Conservation (phyloP, 371 early-diverging fungal species). For the Mucor plumbeus region DNA sequence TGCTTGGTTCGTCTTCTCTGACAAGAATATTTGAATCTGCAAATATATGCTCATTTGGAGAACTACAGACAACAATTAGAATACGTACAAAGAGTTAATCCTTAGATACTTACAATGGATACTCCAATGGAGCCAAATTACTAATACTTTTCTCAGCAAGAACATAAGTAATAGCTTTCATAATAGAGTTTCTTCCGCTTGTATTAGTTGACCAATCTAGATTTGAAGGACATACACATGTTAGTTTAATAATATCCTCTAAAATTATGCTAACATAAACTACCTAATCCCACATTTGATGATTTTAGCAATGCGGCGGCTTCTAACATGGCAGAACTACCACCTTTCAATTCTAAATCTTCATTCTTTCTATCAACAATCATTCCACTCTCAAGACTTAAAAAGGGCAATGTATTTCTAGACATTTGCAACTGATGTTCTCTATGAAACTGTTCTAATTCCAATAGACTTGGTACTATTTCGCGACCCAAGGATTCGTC, state of each 20-base stretch:
- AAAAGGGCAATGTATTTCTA: constrained; percentile 30
- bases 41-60: constrained; percentile 85
- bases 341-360: neutral
- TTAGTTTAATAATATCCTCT: too few species aligned
- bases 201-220: constrained; percentile 38
- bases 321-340: neutral
- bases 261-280: neutral
- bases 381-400: constrained; percentile 39
- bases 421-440: constrained; percentile 37
- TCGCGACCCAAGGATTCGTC: constrained; percentile 65
- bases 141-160: constrained; percentile 70
- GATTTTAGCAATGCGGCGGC: constrained; percentile 1
- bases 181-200: constrained; percentile 61
- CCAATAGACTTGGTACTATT: constrained; percentile 38
- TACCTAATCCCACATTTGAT: neutral
- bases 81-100: neutral
- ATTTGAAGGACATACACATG: constrained; percentile 7
- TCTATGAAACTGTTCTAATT: constrained; percentile 29
- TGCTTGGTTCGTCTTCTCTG: constrained; percentile 92
- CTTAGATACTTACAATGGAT: constrained; percentile 68
- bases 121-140: constrained; percentile 73
- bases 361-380: constrained; percentile 1
- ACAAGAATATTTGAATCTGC: constrained; percentile 83
- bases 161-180: constrained; percentile 79
- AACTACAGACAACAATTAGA: constrained; percentile 33